Conservation (phyloP, 768 basidiomycete species). For the Psilocybe cubensis region DNA sequence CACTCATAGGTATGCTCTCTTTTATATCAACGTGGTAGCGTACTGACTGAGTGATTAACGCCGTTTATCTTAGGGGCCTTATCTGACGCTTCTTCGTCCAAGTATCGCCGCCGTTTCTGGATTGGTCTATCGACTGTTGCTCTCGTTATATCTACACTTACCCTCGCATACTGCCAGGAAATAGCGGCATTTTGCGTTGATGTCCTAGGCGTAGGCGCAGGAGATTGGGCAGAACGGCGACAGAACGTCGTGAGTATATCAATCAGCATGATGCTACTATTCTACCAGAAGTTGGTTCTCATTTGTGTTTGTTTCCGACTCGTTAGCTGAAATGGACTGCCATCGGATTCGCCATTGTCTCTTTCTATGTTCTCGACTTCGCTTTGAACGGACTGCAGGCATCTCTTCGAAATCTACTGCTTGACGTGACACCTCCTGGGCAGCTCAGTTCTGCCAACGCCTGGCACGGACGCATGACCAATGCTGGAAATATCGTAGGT, state of each 20-base stretch:
- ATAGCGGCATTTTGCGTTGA: conserved; percentile 79
- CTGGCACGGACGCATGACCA: conserved; percentile 96
- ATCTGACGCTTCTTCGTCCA: conserved; percentile 91
- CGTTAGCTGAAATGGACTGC: conserved; percentile 66
- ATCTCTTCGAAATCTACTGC: conserved; percentile 88
- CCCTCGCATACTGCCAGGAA: conserved; percentile 81
- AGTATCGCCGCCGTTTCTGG: conserved; percentile 92
- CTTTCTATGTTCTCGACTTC: conserved; percentile 95
- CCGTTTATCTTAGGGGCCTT: conserved; percentile 70
- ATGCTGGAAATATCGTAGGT: conserved; percentile 96
- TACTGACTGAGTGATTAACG: conserved; percentile 35
- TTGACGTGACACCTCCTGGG: conserved; percentile 87
- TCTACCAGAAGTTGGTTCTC: neutral
- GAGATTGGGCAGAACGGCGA: conserved; percentile 86
- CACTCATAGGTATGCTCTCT: conserved; percentile 82
- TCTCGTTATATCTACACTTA: conserved; percentile 76
- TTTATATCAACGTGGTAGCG: conserved; percentile 16
- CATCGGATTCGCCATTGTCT: conserved; percentile 84
- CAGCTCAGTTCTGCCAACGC: conserved; percentile 96
- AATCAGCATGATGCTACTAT: neutral
- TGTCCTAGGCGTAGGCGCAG: conserved; percentile 70
- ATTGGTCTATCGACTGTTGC: conserved; percentile 85
- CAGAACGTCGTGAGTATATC: conserved; percentile 54
- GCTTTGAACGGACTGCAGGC: conserved; percentile 96
- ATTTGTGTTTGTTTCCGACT: neutral